These are phyloP conservation scores for Penicillium fuscoglaucum DNA, from an alignment of 2,329 filamentous ascomycete species.

Conservation along the genomic window DNA sequence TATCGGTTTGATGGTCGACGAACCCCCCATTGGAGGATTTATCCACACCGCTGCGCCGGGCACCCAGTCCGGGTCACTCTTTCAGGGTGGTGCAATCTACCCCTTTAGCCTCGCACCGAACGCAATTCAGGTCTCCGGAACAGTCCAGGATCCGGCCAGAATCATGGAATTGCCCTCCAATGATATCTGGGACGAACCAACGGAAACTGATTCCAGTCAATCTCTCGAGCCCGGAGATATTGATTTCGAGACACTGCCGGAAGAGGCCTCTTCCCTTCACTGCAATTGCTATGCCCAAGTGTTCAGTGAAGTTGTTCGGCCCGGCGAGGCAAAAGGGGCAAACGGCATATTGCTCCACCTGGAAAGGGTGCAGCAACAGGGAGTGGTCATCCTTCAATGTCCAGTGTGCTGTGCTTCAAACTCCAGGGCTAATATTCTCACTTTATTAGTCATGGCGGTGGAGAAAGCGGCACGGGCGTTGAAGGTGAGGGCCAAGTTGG, in stretches of 20 bases:
- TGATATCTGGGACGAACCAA: not conserved
- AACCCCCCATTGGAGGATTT: not conserved
- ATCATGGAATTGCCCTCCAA: constrained; percentile 12
- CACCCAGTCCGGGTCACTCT: not conserved
- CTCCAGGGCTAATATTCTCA: constrained; percentile 29
- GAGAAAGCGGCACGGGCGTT: constrained; percentile 31
- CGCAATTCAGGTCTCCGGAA: constrained; percentile 3
- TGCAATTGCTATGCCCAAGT: constrained; percentile 2
- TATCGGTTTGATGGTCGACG: constrained; percentile 4
- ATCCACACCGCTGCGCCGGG: not conserved
- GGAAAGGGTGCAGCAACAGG: constrained; percentile 29
- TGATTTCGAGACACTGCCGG: not conserved
- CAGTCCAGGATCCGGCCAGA: constrained; percentile 4
- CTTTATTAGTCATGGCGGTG: constrained; percentile 33
- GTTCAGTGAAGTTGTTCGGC: not conserved
- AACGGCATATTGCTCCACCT: constrained; percentile 25
- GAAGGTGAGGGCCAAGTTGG: constrained; percentile 21
- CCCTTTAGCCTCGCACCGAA: constrained; percentile 1
- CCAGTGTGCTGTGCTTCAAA: constrained; percentile 26
- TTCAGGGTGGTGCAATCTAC: not conserved
- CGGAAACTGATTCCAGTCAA: not conserved
- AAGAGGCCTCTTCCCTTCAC: constrained; percentile 1
- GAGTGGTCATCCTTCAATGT: constrained; percentile 34
- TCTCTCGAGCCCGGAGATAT: not conserved
- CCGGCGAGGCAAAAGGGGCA: not conserved